A percentile compares a stretch with the other conserved stretches of the same genome.
Conservation (phyloP, 129 eudicot species). For the Tanacetum coccineum region DNA sequence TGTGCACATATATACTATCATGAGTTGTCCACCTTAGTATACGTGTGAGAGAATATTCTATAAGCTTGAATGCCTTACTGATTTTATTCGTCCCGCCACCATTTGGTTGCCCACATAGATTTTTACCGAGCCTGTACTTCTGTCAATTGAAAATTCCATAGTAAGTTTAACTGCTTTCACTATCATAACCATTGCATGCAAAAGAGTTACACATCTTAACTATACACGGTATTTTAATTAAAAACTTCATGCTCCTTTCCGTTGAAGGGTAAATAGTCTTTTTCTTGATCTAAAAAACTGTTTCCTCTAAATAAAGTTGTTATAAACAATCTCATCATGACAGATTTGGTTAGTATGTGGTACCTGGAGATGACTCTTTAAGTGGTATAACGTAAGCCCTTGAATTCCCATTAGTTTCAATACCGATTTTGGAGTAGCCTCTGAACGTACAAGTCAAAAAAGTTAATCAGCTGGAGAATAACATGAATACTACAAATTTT, state of each 20-base stretch:
- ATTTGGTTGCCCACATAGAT: constrained; percentile 62
- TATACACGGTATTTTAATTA: too few species aligned
- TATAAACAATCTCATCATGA: neutral
- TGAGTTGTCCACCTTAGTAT: constrained; percentile 4
- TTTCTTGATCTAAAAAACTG: too few species aligned
- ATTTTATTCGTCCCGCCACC: constrained; percentile 49
- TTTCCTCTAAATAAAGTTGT: too few species aligned
- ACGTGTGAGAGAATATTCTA: neutral
- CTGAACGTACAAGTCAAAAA: too few species aligned
- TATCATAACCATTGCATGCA: constrained; percentile 1
- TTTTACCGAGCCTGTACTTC: constrained; percentile 94
- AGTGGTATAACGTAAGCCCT: constrained; percentile 89
- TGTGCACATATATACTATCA: constrained; percentile 13
- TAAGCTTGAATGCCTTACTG: constrained; percentile 37
- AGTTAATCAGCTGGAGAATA: too few species aligned
- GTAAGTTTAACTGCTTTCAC: constrained; percentile 9
- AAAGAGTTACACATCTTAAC: neutral
- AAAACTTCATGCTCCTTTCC: too few species aligned
- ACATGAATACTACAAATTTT: neutral
- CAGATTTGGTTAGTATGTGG: constrained; percentile 14
- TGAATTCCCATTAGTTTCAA: constrained; percentile 93
- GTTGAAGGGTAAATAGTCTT: too few species aligned
- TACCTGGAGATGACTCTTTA: constrained; percentile 98
- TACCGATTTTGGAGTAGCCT: constrained; percentile 97
- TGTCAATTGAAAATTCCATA: constrained; percentile 31